Evolutionary conservation across 768 basidiomycete genomes (phyloP).

Genomic region (Lactarius trivialis): DNA sequence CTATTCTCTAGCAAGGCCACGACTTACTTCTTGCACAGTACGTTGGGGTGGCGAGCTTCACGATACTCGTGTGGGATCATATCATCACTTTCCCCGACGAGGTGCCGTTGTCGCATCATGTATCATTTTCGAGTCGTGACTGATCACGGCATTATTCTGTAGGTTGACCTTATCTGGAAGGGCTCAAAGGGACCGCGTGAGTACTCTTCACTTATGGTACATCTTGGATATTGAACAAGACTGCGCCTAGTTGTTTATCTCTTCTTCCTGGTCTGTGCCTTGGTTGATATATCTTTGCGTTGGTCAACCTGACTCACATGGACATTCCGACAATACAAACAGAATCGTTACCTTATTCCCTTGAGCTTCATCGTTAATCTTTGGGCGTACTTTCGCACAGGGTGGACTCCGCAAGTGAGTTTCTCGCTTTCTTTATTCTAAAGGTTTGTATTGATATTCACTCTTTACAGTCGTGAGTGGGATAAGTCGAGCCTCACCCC

Average conservation of each 20-base stretch:
- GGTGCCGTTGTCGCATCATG: conserved; percentile 20
- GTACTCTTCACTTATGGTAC: conserved; percentile 21
- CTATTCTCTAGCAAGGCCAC: no score
- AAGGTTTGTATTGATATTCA: no score
- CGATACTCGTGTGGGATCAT: conserved; percentile 51
- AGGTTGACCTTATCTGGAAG: conserved; percentile 51
- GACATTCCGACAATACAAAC: neutral
- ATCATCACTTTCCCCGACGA: conserved; percentile 46
- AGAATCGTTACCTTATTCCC: conserved; percentile 64
- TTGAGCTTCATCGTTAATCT: conserved; percentile 56
- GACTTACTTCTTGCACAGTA: conserved; percentile 31
- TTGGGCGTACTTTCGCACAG: conserved; percentile 26
- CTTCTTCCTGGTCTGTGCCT: conserved; percentile 33
- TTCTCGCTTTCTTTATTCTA: neutral
- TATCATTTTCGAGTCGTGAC: neutral
- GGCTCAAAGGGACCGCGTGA: conserved; percentile 40
- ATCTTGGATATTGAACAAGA: neutral
- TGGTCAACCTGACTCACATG: neutral
- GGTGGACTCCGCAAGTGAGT: conserved; percentile 23
- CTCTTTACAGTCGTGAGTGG: neutral
- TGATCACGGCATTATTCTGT: neutral
- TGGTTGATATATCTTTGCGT: neutral
- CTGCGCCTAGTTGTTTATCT: conserved; percentile 29
- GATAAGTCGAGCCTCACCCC: neutral
- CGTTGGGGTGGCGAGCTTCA: conserved; percentile 46